Evolutionary conservation across 1,284 basidiomycete genomes (phyloP).

Genomic region (Ceratobasidium sp.): DNA sequence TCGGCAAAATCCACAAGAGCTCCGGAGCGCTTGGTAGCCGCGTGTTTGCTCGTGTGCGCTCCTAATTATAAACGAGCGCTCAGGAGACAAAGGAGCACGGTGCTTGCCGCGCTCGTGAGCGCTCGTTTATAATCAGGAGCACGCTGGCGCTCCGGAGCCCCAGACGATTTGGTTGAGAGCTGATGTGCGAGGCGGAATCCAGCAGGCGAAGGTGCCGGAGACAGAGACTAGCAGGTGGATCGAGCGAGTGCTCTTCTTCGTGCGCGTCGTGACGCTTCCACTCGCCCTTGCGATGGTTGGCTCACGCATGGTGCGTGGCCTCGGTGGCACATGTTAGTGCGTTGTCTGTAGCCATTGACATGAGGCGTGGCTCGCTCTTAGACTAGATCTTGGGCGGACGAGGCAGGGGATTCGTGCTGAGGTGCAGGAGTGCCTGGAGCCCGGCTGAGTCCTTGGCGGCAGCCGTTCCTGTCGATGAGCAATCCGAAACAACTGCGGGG

Average conservation of each 20-base stretch:
- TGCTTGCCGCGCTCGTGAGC: too few relatives aligned
- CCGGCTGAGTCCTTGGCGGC: slow-evolving; percentile 1
- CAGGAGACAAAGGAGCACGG: too few relatives aligned
- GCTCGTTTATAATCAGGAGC: too few relatives aligned
- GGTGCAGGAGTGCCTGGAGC: slow-evolving; percentile 16
- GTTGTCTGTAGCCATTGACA: slow-evolving; percentile 13
- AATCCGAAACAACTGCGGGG: slow-evolving; percentile 27
- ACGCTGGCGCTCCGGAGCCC: too few relatives aligned
- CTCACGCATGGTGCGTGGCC: slow-evolving; percentile 36
- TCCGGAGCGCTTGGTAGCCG: too few relatives aligned
- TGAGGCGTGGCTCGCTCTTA: slow-evolving; percentile 11
- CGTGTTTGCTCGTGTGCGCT: too few relatives aligned
- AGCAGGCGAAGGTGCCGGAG: slow-evolving; percentile 12
- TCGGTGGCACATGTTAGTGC: background rate
- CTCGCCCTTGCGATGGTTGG: slow-evolving; percentile 30
- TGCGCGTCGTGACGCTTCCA: slow-evolving; percentile 40
- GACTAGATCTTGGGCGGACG: slow-evolving; percentile 27
- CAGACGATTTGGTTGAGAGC: background rate
- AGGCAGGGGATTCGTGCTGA: slow-evolving; percentile 23
- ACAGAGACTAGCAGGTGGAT: background rate
- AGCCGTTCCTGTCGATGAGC: slow-evolving; percentile 8
- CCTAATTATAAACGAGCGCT: too few relatives aligned
- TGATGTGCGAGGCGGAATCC: slow-evolving; percentile 1
- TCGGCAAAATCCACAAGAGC: too few relatives aligned
- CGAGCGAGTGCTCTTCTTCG: slow-evolving; percentile 24